Percentiles rank a stretch among this genome's conserved stretches.
Evolutionary conservation across 345 rosid genomes (phyloP).

Genomic region (Salix arbutifolia): DNA sequence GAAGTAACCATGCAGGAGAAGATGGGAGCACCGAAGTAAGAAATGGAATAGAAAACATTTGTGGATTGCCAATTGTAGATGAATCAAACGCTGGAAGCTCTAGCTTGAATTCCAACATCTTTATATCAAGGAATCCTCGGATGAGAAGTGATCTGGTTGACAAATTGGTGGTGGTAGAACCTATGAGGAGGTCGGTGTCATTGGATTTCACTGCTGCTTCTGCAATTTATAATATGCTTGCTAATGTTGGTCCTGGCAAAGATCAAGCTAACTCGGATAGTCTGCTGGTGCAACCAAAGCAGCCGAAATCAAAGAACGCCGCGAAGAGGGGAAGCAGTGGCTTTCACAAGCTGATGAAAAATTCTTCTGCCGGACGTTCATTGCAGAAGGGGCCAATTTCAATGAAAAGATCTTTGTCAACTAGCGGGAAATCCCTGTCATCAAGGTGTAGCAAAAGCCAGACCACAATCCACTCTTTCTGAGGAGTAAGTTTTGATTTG

Average conservation of each 20-base stretch:
- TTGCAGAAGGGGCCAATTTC: conserved; percentile 35
- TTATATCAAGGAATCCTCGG: conserved; percentile 11
- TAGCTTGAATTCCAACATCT: background rate
- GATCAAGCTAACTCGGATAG: background rate
- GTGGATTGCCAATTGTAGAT: conserved; percentile 7
- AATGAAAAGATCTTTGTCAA: conserved; percentile 40
- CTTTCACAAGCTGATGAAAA: conserved; percentile 27
- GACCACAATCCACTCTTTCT: conserved; percentile 22
- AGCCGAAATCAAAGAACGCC: conserved; percentile 13
- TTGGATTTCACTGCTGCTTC: conserved; percentile 39
- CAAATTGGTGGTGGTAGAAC: conserved; percentile 3
- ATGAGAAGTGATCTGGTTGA: conserved; percentile 30
- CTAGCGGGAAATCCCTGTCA: conserved; percentile 30
- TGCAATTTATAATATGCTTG: conserved; percentile 13
- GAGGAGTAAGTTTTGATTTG: background rate
- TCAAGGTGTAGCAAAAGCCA: conserved; percentile 32
- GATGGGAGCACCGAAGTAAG: conserved; percentile 20
- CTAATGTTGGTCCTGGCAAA: conserved; percentile 9
- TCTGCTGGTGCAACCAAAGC: conserved; percentile 9
- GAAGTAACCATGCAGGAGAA: conserved; percentile 1
- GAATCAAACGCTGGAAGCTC: conserved; percentile 2
- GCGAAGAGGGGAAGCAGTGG: conserved; percentile 16
- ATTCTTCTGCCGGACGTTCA: conserved; percentile 33
- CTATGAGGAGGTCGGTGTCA: conserved; percentile 52
- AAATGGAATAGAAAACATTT: background rate